Conservation (phyloP, 164 flowering plant genomes). For the Sedum album region DNA sequence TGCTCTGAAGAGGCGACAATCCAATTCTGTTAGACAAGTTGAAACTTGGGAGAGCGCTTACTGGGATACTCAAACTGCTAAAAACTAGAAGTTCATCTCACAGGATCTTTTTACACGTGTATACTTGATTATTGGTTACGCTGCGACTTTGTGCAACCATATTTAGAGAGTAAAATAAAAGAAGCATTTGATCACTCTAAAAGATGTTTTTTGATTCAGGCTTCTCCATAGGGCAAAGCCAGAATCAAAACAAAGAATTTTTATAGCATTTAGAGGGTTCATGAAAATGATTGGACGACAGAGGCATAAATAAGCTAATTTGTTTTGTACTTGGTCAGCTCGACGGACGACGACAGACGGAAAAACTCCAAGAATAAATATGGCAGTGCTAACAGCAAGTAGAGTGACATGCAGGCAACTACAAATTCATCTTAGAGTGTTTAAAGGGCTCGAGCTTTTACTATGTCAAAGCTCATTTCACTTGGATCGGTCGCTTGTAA, state of each 20-base stretch:
- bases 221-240: not conserved
- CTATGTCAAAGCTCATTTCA: constrained; percentile 34
- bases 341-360: not conserved
- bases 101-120: not conserved
- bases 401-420: not conserved
- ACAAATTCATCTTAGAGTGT: not conserved
- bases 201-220: not conserved
- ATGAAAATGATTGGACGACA: not conserved
- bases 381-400: not conserved
- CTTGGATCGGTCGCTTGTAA: constrained; percentile 35
- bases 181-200: not conserved
- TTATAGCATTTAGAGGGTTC: not conserved
- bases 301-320: not conserved
- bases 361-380: not conserved
- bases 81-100: constrained; percentile 3
- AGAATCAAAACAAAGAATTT: not conserved
- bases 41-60: constrained; percentile 9
- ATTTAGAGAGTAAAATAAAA: not conserved
- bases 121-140: not conserved
- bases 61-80: constrained; percentile 1
- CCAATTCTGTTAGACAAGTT: constrained; percentile 8
- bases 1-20: constrained; percentile 7
- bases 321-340: not conserved
- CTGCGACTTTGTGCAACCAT: not conserved
- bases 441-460: constrained; percentile 20